phyloP scores from a whole-genome alignment of 768 basidiomycete genomes.

The Psilocybe subaeruginosa region DNA sequence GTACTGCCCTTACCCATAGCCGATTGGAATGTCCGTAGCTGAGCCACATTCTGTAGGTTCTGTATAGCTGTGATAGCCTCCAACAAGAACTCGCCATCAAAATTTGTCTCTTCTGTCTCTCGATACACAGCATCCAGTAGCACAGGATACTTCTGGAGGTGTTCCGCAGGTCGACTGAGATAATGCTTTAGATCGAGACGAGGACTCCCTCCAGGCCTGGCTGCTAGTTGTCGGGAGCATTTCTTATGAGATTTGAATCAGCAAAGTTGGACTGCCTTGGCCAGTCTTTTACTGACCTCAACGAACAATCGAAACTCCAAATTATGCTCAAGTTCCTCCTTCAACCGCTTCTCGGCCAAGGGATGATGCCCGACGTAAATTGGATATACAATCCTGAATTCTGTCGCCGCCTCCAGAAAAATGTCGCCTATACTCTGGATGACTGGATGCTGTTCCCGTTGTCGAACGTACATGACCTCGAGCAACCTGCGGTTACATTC shows the following conservation, averaged over 20 bases:
- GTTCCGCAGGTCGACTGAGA: constrained; percentile 78
- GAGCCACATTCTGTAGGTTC: constrained; percentile 77
- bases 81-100: constrained; percentile 79
- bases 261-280: background rate
- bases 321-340: constrained; percentile 85
- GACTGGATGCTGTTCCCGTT: constrained; percentile 82
- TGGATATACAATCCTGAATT: constrained; percentile 86
- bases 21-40: constrained; percentile 87
- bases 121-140: constrained; percentile 85
- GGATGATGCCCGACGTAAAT: constrained; percentile 87
- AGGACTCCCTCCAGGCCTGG: constrained; percentile 39
- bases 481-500: constrained; percentile 80
- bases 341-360: constrained; percentile 81
- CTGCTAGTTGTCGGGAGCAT: constrained; percentile 46
- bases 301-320: constrained; percentile 82
- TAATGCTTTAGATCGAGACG: constrained; percentile 76
- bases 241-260: constrained; percentile 29
- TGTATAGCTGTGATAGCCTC: constrained; percentile 85
- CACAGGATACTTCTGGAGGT: constrained; percentile 87
- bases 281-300: constrained; percentile 56
- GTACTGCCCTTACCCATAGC: constrained; percentile 84
- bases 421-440: constrained; percentile 89
- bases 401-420: constrained; percentile 83
- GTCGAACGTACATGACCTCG: constrained; percentile 84
- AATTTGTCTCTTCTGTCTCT: constrained; percentile 79